These are phyloP conservation scores for Rhynchosporium agropyri DNA, from an alignment of 2,329 filamentous ascomycete species.

Conservation along the genomic window DNA sequence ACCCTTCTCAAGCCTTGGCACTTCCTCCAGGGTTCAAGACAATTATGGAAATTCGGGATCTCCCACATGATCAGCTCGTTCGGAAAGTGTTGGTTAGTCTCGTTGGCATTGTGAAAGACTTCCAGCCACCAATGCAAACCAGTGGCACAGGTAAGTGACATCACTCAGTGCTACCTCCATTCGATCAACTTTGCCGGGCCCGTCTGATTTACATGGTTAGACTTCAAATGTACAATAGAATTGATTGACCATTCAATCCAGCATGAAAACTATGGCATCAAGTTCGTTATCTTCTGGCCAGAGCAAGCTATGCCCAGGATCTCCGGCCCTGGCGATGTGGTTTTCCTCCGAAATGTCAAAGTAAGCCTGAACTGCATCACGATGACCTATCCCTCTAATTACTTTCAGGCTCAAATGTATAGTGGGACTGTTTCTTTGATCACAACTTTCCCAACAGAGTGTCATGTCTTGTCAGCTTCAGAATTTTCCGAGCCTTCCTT, in stretches of 20 bases:
- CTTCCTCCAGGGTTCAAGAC: slow-evolving; percentile 49
- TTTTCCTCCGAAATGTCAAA: slow-evolving; percentile 61
- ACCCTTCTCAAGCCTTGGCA: slow-evolving; percentile 13
- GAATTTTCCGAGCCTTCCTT: slow-evolving; percentile 44
- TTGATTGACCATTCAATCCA: slow-evolving; percentile 60
- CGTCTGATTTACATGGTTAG: slow-evolving; percentile 43
- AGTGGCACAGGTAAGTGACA: slow-evolving; percentile 52
- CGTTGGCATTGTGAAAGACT: slow-evolving; percentile 72
- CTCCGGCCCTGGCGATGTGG: slow-evolving; percentile 59
- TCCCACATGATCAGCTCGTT: slow-evolving; percentile 47
- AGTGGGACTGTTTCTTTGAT: slow-evolving; percentile 48
- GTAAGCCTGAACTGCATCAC: slow-evolving; percentile 35
- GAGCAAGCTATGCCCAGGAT: slow-evolving; percentile 52
- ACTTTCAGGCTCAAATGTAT: slow-evolving; percentile 47
- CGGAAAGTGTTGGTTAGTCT: slow-evolving; percentile 49
- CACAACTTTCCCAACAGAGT: slow-evolving; percentile 46
- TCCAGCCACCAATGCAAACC: slow-evolving; percentile 55
- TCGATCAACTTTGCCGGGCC: slow-evolving; percentile 1
- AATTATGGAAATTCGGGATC: slow-evolving; percentile 46
- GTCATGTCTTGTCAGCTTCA: slow-evolving; percentile 50
- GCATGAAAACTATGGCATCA: slow-evolving; percentile 45
- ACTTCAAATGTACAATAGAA: slow-evolving; percentile 62
- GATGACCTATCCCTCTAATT: slow-evolving; percentile 26
- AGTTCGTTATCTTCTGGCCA: slow-evolving; percentile 63
- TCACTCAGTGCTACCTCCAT: background rate